A percentile compares a stretch with the other conserved stretches of the same genome.
Evolutionary conservation across 768 basidiomycete species (phyloP).

Genomic region (Cyathus striatus): DNA sequence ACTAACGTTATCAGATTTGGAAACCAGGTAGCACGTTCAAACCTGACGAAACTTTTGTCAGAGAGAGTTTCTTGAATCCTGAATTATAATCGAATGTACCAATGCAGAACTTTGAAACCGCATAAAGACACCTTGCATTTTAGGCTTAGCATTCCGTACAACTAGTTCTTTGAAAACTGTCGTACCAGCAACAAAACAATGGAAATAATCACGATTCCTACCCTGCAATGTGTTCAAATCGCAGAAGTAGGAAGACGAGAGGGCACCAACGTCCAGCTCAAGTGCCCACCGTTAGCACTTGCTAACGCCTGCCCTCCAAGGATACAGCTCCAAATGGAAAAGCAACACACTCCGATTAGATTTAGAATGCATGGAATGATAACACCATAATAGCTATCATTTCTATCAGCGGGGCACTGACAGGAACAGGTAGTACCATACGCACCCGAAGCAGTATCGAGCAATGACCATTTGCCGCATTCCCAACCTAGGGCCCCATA

Average conservation of each 20-base stretch:
- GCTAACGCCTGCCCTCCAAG: constrained; percentile 57
- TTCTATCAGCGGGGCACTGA: background rate
- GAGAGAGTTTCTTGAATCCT: background rate
- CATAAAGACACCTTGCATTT: constrained; percentile 43
- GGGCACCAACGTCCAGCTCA: constrained; percentile 36
- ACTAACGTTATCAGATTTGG: constrained; percentile 70
- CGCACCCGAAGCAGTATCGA: constrained; percentile 31
- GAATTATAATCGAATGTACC: constrained; percentile 22
- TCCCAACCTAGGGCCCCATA: constrained; percentile 82
- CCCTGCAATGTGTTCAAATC: constrained; percentile 28
- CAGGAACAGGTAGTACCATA: constrained; percentile 3
- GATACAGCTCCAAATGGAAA: constrained; percentile 68
- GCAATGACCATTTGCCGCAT: constrained; percentile 85
- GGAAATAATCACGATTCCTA: constrained; percentile 79
- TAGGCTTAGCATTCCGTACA: constrained; percentile 10
- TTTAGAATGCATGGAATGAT: constrained; percentile 60
- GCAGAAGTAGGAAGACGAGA: background rate
- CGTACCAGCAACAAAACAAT: constrained; percentile 61
- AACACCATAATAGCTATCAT: constrained; percentile 55
- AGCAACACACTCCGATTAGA: constrained; percentile 59
- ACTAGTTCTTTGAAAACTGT: no score
- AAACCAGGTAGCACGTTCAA: constrained; percentile 72
- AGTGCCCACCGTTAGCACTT: constrained; percentile 31
- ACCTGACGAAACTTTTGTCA: constrained; percentile 30
- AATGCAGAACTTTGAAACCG: constrained; percentile 46